Evolutionary conservation across 352 stramenopile species (phyloP), one percentile per base, ranked within the genome.

Genomic region (Globisporangium splendens): DNA sequence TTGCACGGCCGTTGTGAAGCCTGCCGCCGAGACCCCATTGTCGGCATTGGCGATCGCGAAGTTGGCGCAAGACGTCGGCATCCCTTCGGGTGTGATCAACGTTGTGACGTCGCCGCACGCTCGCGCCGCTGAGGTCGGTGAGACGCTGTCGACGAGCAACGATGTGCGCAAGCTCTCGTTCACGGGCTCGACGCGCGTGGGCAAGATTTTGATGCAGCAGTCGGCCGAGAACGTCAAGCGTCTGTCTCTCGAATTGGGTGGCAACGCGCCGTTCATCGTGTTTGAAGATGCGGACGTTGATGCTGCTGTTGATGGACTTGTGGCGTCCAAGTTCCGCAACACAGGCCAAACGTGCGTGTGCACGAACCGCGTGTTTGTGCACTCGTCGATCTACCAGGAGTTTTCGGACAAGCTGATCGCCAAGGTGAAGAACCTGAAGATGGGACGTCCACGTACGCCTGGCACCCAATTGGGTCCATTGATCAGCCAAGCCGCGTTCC

Each of bases 1-100:
- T 17, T 99, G 96, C 70, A 96, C 95, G 2, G 81, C 88, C 8
- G 91, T 99, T 8, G 70, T 99, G 15, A 99, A 99, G 69, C 97
- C 98, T 21, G 88, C 91, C 15, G 96, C 97, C 12, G 73, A 98
- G 61, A 99, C 97, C 33, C 98, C 97, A 11, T 63, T 99, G 46
- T 98, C 93, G 17, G 95, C 97, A 12, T 74, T 99, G 38, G 92
- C 92, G 13, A 68, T 99, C 1, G 79, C 85, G 14, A 87, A 92
- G 58, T 75, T 99, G 10, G 95, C 93, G 13, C 68, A 96, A 20
- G 70, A 92, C 41, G 91, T 86, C 3, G 83, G 93, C 7, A 79
- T 98, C 20, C 93, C 93, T 0, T 49, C 77, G 0, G 93, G 91
- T 43, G 86, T 97, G 12, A 67, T 98, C 52, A 98, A 98, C 81